Conservation (phyloP, 2,329 filamentous ascomycete genomes). For the Pezicula radicicola region DNA sequence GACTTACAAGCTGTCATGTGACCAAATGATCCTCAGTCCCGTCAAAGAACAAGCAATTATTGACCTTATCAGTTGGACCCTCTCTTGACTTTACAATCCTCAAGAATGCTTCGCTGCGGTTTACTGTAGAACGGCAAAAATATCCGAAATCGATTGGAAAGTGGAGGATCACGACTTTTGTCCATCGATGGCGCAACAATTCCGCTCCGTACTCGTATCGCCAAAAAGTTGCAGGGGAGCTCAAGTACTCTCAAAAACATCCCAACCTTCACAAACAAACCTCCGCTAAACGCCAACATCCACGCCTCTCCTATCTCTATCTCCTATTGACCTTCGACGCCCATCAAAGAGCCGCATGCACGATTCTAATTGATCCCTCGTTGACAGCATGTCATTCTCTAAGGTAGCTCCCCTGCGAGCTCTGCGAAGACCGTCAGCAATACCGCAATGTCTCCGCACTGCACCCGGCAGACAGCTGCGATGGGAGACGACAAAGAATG, state of each 20-base stretch:
- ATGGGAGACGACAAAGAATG: not conserved
- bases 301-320: not conserved
- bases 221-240: conserved; percentile 1
- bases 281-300: not conserved
- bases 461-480: conserved; percentile 21
- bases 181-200: not conserved
- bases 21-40: too few species aligned
- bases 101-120: not conserved
- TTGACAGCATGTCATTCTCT: conserved; percentile 17
- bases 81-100: too few species aligned
- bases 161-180: not conserved
- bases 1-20: too few species aligned
- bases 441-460: conserved; percentile 14
- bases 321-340: not conserved
- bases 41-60: too few species aligned
- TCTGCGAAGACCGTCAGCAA: conserved; percentile 12
- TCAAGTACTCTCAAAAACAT: not conserved
- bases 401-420: conserved; percentile 20
- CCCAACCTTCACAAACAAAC: not conserved
- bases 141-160: not conserved
- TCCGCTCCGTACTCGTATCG: not conserved
- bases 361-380: not conserved
- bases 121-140: not conserved
- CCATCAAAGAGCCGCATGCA: not conserved
- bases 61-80: too few species aligned